Evolutionary conservation across 2,329 filamentous ascomycete species (phyloP).

Genomic region (Sporothrix curviconia): DNA sequence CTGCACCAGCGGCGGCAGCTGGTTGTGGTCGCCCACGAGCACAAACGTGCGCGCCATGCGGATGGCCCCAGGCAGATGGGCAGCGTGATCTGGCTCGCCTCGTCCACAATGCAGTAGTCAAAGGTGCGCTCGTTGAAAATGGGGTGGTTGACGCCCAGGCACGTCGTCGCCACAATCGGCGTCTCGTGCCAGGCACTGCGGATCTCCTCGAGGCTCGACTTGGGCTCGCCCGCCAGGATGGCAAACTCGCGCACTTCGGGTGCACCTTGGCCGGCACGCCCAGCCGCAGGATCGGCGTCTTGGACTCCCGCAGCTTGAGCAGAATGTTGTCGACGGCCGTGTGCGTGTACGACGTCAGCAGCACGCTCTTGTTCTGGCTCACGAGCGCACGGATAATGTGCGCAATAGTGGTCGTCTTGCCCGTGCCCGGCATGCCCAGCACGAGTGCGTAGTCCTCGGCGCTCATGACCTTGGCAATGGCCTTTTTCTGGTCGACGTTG

Average conservation of each 20-base stretch:
- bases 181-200: constrained; percentile 76
- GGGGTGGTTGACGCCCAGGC: constrained; percentile 81
- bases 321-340: constrained; percentile 98
- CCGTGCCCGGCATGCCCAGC: constrained; percentile 94
- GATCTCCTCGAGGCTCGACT: constrained; percentile 74
- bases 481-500: constrained; percentile 79
- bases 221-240: constrained; percentile 66
- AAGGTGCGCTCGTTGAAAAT: constrained; percentile 85
- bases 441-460: constrained; percentile 95
- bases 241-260: constrained; percentile 79
- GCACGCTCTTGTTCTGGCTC: constrained; percentile 81
- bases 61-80: constrained; percentile 89
- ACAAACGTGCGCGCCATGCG: constrained; percentile 90
- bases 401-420: constrained; percentile 96
- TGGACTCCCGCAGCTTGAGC: constrained; percentile 67
- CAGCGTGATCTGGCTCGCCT: constrained; percentile 94
- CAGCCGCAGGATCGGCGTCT: constrained; percentile 74
- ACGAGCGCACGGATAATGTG: constrained; percentile 91
- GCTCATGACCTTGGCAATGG: constrained; percentile 92
- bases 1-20: constrained; percentile 87
- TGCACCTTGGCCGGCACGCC: constrained; percentile 82
- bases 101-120: constrained; percentile 97
- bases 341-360: constrained; percentile 93
- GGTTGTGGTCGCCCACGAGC: constrained; percentile 92
- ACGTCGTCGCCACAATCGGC: constrained; percentile 89